Evolutionary conservation across 257 asterid genomes (phyloP).

Genomic region (Ballota nigra): DNA sequence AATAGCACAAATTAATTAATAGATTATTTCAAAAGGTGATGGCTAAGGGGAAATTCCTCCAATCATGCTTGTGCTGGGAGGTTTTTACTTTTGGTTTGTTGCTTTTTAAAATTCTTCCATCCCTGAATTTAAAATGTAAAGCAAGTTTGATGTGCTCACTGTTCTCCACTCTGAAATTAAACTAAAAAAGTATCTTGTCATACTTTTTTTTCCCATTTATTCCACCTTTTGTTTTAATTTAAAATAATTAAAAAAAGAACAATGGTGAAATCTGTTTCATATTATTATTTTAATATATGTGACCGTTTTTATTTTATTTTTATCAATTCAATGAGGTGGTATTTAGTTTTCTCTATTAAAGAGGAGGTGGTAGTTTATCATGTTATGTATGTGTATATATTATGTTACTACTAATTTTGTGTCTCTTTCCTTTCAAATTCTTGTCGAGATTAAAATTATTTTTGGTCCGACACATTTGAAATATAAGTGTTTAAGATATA

Average conservation of each 20-base stretch:
- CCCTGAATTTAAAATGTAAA: constrained; percentile 36
- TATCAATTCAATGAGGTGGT: no score
- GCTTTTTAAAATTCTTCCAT: constrained; percentile 25
- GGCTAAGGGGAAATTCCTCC: constrained; percentile 39
- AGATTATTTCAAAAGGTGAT: constrained; percentile 31
- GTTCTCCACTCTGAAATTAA: constrained; percentile 35
- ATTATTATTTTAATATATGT: no score
- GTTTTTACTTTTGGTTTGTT: constrained; percentile 21
- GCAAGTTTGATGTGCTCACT: constrained; percentile 30
- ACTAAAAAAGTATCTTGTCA: not conserved
- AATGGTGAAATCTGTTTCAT: not conserved
- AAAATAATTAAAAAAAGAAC: not conserved
- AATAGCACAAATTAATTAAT: not conserved
- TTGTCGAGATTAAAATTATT: no score
- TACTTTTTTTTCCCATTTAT: not conserved
- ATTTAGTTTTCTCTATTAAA: no score
- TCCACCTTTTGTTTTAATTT: not conserved
- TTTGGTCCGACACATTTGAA: no score
- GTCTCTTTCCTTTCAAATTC: no score
- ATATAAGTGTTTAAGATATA: no score
- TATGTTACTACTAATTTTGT: no score
- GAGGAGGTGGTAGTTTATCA: no score
- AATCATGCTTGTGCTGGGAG: constrained; percentile 47
- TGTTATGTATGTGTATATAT: no score
- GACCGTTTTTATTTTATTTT: no score